Evolutionary conservation across 2,329 filamentous ascomycete genomes (phyloP), one percentile per base, ranked within the genome.

Genomic region (Xylariaceae sp.): DNA sequence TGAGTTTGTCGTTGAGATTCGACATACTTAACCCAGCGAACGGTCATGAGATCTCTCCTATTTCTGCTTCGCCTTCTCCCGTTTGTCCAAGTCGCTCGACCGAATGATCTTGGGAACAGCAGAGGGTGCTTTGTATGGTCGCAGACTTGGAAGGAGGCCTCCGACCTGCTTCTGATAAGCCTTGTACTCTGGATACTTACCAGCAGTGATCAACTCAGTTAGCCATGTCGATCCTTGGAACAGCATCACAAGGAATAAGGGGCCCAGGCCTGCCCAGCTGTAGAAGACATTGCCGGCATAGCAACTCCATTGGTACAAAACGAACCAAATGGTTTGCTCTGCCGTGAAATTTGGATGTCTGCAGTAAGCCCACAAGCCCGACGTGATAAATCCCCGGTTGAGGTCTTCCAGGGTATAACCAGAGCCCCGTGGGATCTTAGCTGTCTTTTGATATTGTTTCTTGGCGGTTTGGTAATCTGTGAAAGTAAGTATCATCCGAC

Each of bases 271-370:
- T 1, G 89, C 86, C 90, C 92, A 99, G 74, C 88, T 93, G 72
- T 87, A 87, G 48, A 87, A 78, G 1, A 80, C 85, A 57, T 86
- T 82, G 37, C 87, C 89, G 57, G 86, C 82, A 71, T 85, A 88
- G 74, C 89, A 93, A 65, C 83, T 85, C 94, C 93, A 99, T 69
- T 90, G 84, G 74, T 97, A 97, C 55, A 97, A 75, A 7, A 86
- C 77, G 56, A 96, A 80, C 94, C 94, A 99, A 68, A 97, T 86
- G 35, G 86, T 80, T 76, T 97, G 94, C 75, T 99, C 94, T 4
- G 90, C 90, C 4, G 89, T 85, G 71, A 97, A 99, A 74, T 99
- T 99, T 52, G 94, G 94, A 73, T 99, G 95, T 51, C 94, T 84
- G 67, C 88, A 93, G 78, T 87, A 92, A 0, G 86, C 88, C 88